Evolutionary conservation across 108 stramenopile genomes (phyloP).

Genomic region (Cyclotella sp.): DNA sequence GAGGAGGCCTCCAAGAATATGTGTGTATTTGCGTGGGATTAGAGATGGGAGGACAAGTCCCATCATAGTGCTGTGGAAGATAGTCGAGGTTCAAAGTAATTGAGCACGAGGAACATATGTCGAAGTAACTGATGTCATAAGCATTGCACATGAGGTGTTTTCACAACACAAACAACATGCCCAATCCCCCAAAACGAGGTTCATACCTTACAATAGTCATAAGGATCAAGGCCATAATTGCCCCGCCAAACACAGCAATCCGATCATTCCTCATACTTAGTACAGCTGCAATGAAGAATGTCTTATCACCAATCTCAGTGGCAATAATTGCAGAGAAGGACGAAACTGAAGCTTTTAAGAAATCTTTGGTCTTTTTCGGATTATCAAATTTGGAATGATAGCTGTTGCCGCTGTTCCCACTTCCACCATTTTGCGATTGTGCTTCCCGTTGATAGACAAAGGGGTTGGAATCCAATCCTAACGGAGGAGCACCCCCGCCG

Average conservation of each 20-base stretch:
- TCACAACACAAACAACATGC: not conserved
- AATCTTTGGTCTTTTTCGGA: slow-evolving; percentile 41
- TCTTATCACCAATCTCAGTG: slow-evolving; percentile 99
- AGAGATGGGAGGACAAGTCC: slow-evolving; percentile 93
- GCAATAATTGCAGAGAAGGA: slow-evolving; percentile 94
- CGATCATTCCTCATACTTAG: slow-evolving; percentile 93
- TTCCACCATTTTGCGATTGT: slow-evolving; percentile 5
- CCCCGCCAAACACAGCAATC: slow-evolving; percentile 92
- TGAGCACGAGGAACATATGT: not conserved
- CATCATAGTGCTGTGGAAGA: slow-evolving; percentile 70
- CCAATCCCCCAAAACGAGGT: not conserved
- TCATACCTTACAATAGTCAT: slow-evolving; percentile 92
- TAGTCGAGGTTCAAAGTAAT: too few relatives aligned
- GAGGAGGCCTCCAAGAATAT: slow-evolving; percentile 90
- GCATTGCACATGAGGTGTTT: not conserved
- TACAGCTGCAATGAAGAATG: slow-evolving; percentile 99
- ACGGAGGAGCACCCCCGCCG: slow-evolving; percentile 37
- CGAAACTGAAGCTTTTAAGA: slow-evolving; percentile 71
- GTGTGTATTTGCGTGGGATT: slow-evolving; percentile 91
- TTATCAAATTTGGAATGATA: slow-evolving; percentile 39
- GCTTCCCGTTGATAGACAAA: slow-evolving; percentile 17
- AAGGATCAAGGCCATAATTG: slow-evolving; percentile 88
- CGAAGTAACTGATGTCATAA: too few relatives aligned
- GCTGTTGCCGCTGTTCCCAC: not conserved
- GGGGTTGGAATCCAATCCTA: slow-evolving; percentile 52